A percentile compares a stretch with the other conserved stretches of the same genome.
phyloP scores from a whole-genome alignment of 2,329 filamentous ascomycete species.

The Phaeoacremonium minimum region DNA sequence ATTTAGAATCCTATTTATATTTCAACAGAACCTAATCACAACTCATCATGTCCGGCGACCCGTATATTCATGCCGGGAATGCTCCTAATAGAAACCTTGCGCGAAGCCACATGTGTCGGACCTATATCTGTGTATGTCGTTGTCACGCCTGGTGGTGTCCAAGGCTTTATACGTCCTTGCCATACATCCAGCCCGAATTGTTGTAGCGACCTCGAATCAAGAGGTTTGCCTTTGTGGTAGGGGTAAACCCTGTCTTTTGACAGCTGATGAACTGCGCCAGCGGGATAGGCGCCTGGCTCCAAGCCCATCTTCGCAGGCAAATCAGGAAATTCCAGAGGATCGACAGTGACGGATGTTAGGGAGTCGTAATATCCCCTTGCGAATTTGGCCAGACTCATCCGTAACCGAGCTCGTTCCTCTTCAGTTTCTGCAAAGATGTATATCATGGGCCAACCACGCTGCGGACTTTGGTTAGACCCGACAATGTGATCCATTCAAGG shows the following conservation, averaged over 20 bases:
- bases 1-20: no score
- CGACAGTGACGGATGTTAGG: slow-evolving; percentile 27
- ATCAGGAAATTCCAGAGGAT: slow-evolving; percentile 29
- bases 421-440: slow-evolving; percentile 28
- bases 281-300: slow-evolving; percentile 17
- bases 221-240: slow-evolving; percentile 22
- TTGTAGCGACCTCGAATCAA: slow-evolving; percentile 22
- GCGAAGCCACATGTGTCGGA: slow-evolving; percentile 16
- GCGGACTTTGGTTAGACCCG: slow-evolving; percentile 2
- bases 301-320: slow-evolving; percentile 25
- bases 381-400: slow-evolving; percentile 21
- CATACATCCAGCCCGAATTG: slow-evolving; percentile 31
- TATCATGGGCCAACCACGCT: slow-evolving; percentile 30
- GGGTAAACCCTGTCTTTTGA: slow-evolving; percentile 27
- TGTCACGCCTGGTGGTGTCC: slow-evolving; percentile 21
- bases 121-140: slow-evolving; percentile 15
- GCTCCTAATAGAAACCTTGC: slow-evolving; percentile 11
- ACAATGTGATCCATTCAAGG: not conserved
- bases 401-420: slow-evolving; percentile 19
- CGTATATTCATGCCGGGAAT: slow-evolving; percentile 15
- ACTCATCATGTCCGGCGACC: slow-evolving; percentile 13
- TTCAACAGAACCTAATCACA: no score
- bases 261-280: slow-evolving; percentile 28
- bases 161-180: slow-evolving; percentile 28
- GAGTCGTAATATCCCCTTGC: slow-evolving; percentile 25